A percentile compares a stretch with the other conserved stretches of the same genome.
These are phyloP conservation scores for Stramenopiles sp. DNA, from an alignment of 352 stramenopile genomes.

Conservation along the genomic window DNA sequence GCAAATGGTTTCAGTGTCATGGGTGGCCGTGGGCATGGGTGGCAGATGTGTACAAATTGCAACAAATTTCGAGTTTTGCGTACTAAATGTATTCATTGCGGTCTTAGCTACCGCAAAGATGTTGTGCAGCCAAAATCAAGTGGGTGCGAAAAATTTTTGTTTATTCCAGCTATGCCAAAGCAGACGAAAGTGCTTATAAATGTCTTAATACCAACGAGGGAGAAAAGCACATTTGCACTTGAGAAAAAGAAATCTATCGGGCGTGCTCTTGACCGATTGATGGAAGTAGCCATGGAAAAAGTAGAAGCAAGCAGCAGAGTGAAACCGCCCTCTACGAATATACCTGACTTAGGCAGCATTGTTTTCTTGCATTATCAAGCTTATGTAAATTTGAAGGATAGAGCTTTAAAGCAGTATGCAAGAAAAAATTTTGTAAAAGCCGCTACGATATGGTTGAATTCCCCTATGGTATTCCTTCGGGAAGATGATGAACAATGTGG, in stretches of 20 bases:
- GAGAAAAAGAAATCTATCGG: background rate
- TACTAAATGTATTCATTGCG: background rate
- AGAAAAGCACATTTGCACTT: background rate
- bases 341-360: background rate
- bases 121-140: background rate
- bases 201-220: background rate
- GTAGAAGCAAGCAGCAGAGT: too few relatives aligned
- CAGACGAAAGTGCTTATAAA: background rate
- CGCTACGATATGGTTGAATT: background rate
- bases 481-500: background rate
- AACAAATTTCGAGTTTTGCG: background rate
- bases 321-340: background rate
- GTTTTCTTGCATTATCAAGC: background rate
- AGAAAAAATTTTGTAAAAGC: background rate
- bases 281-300: background rate
- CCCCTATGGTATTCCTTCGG: background rate
- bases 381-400: background rate
- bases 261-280: background rate
- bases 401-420: background rate
- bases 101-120: background rate
- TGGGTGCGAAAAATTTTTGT: background rate
- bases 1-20: background rate
- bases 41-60: background rate
- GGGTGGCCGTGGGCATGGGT: background rate
- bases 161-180: background rate